Evolutionary conservation across 106 monocot genomes (phyloP), one percentile per base, ranked within the genome.

Genomic region (Allium sativum): DNA sequence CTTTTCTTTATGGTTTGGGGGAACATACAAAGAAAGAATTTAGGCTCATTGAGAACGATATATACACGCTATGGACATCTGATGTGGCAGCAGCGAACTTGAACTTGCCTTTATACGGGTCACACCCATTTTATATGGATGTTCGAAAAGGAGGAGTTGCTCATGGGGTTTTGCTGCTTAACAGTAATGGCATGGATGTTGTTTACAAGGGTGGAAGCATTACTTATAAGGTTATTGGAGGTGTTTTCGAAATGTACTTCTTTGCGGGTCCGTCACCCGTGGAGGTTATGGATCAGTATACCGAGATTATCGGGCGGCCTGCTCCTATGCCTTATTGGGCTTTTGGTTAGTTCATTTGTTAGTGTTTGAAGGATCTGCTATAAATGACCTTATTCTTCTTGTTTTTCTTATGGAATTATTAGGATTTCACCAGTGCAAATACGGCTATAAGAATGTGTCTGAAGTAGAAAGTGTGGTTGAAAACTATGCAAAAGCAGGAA

Each of bases 391-490:
- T 41, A 58, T 17, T 42, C 21, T 40, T 55, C 0, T 18, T 5
- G 8, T 44, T 44, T 16, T 16, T 45, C 45, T 45, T 61, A 8
- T 40, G 58, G 41, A 17, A 61, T 45, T 6, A 46, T 44, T 40
- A 84, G 89, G 84, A 15, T 82, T 90, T 21, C 90, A 90, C 45
- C 85, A 90, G 40, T 82, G 82, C 55, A 45, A 67, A 8, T 90
- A 73, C 7, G 82, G 82, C 16, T 90, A 82, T 77, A 85, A 76
- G 74, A 77, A 79, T 42, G 65, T 82, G 21, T 7, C 70, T 0
- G 90, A 82, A 15, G 21, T 90, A 0, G 74, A 85, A 71, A 62
- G 54, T 15, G 85, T 90, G 9, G 82, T 82, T 0, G 72, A 67
- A 6, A 67, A 79, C 56, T 86, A 82, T 46, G 74, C 76, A 5